Base-by-base conservation (phyloP, 140 eudicot genomes). In the Erigeron philadelphicus region DNA sequence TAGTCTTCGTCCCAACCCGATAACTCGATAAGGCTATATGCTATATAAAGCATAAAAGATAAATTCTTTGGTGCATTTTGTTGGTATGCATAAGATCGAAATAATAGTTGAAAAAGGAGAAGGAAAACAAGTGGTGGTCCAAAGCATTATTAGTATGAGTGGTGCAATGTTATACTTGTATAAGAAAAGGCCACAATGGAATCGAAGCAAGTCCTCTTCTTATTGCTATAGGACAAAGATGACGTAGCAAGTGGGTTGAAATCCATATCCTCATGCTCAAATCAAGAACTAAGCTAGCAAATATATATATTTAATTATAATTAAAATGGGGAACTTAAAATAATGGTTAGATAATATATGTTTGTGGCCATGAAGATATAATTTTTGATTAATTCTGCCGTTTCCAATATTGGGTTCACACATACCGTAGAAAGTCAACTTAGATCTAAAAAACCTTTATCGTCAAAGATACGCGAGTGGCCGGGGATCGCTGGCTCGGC, bases 81-180 rank as follows among this genome's bases (percentile, higher is more conserved):
- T 0, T 9, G 71, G 78, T 60, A 64, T 70, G 75, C 78, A 47
- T 62, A 56, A 31, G 38, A 31, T 31, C 38, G 62, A 45, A 64
- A 35, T n/a, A 23, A 18, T 13, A 19, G 9, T 19, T 48, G 68
- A 73, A 55, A 40, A 69, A 58, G 49, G 50, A 43, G 48, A 23
- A 9, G 48, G 15, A 70, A 79, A 43, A 79, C 67, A 70, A 70
- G 75, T 73, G 74, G 77, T 77, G 77, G 77, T 71, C 79, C 78
- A 78, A 53, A 38, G 63, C 65, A 65, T 65, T 66, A 79, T 44
- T 17, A 65, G 42, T 48, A 73, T 31, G 64, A 67, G 84, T 66
- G 80, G 74, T 59, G 77, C 64, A 75, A 73, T 55, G 65, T 19
- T 11, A 18, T 21, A 21, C 25, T 21, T 21, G 25, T 21, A 21